Evolutionary conservation across 768 basidiomycete species (phyloP).

Genomic region (Xerocomus brunneocitrinus): DNA sequence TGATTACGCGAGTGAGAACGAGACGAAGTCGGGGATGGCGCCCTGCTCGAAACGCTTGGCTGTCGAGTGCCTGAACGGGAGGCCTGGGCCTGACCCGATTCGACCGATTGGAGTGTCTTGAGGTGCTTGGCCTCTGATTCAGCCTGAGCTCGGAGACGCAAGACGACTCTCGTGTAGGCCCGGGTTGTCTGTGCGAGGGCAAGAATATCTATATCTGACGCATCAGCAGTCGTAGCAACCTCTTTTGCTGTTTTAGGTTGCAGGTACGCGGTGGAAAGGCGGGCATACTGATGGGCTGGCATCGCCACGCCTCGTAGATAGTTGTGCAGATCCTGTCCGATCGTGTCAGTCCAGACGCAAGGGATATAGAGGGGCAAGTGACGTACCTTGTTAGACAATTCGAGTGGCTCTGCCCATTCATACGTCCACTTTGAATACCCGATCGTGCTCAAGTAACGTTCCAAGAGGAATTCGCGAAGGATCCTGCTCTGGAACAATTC

Average conservation of each 20-base stretch:
- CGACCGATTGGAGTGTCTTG: slow-evolving; percentile 11
- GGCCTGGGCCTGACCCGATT: slow-evolving; percentile 19
- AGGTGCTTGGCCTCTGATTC: slow-evolving; percentile 47
- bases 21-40: slow-evolving; percentile 56
- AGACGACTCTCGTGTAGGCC: slow-evolving; percentile 74
- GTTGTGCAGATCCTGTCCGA: slow-evolving; percentile 62
- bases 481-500: slow-evolving; percentile 45
- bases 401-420: slow-evolving; percentile 55
- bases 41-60: slow-evolving; percentile 51
- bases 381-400: slow-evolving; percentile 58
- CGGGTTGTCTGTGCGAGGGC: slow-evolving; percentile 58
- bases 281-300: slow-evolving; percentile 68
- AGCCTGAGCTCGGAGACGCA: slow-evolving; percentile 74
- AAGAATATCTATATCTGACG: slow-evolving; percentile 38
- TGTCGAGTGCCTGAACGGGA: slow-evolving; percentile 27
- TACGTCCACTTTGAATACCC: slow-evolving; percentile 67
- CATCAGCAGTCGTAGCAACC: slow-evolving; percentile 28
- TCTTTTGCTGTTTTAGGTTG: slow-evolving; percentile 42
- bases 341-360: slow-evolving; percentile 6
- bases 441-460: slow-evolving; percentile 63
- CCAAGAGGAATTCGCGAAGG: slow-evolving; percentile 61
- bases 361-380: background rate
- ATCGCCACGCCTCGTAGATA: slow-evolving; percentile 79
- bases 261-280: slow-evolving; percentile 54
- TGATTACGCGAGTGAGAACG: slow-evolving; percentile 36